Conservation (phyloP, 1,284 basidiomycete species). For the Ustilago curta region DNA sequence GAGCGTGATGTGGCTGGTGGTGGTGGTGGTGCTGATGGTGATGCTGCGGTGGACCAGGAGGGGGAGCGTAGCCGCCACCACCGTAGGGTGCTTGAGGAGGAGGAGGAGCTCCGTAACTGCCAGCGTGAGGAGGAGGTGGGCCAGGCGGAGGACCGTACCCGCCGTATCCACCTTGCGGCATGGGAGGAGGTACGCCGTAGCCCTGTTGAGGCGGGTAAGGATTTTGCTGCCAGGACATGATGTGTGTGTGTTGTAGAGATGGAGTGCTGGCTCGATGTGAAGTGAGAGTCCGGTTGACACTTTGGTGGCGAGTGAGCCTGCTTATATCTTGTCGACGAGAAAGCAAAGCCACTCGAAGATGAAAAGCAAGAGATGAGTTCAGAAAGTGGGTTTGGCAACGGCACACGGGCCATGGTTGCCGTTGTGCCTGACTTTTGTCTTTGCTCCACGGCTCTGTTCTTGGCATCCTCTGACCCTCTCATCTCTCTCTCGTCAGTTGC, state of each 20-base stretch:
- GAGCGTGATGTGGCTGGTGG: conserved; percentile 39
- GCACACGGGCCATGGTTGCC: background rate
- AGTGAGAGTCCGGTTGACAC: background rate
- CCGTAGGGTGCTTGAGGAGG: conserved; percentile 33
- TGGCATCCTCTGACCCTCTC: conserved; percentile 7
- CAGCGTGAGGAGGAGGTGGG: conserved; percentile 29
- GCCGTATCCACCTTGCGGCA: conserved; percentile 47
- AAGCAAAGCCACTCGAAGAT: background rate
- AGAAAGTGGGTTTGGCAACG: background rate
- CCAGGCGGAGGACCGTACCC: conserved; percentile 33
- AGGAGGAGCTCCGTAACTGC: conserved; percentile 41
- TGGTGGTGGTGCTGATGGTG: conserved; percentile 20
- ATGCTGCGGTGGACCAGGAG: conserved; percentile 34
- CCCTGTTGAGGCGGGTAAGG: conserved; percentile 46
- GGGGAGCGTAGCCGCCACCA: conserved; percentile 33
- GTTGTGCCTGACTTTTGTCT: conserved; percentile 4
- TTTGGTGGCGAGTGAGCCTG: background rate
- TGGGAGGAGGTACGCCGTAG: conserved; percentile 47
- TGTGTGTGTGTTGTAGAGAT: conserved; percentile 11
- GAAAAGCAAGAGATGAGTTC: background rate
- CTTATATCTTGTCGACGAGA: conserved; percentile 1
- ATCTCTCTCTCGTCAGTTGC: background rate
- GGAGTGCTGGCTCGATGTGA: background rate
- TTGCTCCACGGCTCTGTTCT: background rate
- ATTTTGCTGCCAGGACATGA: conserved; percentile 54